phyloP scores from a whole-genome alignment of 805 yeast species.

The Hyphopichia homilentoma region DNA sequence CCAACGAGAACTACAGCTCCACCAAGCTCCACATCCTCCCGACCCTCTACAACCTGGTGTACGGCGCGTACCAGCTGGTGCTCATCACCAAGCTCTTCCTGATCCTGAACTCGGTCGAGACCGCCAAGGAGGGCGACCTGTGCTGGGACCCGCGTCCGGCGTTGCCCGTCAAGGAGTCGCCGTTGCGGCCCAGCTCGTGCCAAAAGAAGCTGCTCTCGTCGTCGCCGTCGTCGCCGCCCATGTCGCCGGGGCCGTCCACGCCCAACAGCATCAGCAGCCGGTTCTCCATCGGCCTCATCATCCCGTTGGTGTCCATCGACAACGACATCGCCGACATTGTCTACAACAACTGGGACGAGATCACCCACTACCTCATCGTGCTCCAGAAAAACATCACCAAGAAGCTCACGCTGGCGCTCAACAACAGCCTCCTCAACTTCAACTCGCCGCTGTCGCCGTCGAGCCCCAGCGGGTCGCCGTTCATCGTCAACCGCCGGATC shows the following conservation, averaged over 20 bases:
- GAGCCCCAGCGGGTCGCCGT: conserved; percentile 12
- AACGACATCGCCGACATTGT: conserved; percentile 36
- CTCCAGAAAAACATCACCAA: conserved; percentile 38
- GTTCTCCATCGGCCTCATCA: conserved; percentile 45
- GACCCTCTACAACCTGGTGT: conserved; percentile 31
- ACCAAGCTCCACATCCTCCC: conserved; percentile 50
- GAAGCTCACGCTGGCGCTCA: conserved; percentile 29
- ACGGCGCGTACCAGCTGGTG: conserved; percentile 30
- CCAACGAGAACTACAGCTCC: conserved; percentile 39
- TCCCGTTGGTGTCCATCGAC: conserved; percentile 39
- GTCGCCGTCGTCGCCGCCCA: neutral
- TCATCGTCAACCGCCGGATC: conserved; percentile 28
- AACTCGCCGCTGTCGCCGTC: conserved; percentile 1
- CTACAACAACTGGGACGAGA: conserved; percentile 48
- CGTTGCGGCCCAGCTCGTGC: no score
- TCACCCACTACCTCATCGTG: conserved; percentile 35
- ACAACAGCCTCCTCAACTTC: conserved; percentile 10
- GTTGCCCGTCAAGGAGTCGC: conserved; percentile 24
- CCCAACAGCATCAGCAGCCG: conserved; percentile 27
- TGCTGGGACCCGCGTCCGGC: conserved; percentile 45
- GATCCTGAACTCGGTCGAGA: conserved; percentile 20
- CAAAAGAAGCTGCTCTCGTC: no score
- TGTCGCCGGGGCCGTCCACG: conserved; percentile 1
- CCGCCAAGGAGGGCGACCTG: conserved; percentile 27
- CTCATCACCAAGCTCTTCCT: conserved; percentile 45